Conservation (phyloP, 2,329 filamentous ascomycete species). For the Venturia aucupariae region DNA sequence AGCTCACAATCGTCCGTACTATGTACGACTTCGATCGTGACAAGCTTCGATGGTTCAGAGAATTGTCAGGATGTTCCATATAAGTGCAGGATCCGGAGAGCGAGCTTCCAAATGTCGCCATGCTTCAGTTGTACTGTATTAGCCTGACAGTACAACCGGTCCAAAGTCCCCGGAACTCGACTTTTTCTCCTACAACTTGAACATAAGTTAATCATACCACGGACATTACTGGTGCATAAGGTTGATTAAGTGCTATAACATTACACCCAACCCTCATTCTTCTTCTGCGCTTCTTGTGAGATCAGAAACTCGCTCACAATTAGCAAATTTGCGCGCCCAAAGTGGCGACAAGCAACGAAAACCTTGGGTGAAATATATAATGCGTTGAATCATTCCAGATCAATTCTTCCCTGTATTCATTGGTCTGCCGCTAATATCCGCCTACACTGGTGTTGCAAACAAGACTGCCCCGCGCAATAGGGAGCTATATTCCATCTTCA, state of each 20-base stretch:
- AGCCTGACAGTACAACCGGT: no score
- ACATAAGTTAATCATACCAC: no score
- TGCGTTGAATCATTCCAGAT: neutral
- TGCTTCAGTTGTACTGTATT: no score
- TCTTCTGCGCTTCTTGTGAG: neutral
- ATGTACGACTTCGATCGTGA: no score
- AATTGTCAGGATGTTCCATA: neutral
- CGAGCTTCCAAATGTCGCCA: neutral
- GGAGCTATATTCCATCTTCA: neutral
- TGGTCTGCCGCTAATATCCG: neutral
- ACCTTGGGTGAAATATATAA: neutral
- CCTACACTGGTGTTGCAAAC: neutral
- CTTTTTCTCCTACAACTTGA: neutral
- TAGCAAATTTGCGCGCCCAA: conserved; percentile 1
- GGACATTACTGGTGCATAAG: neutral
- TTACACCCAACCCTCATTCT: neutral
- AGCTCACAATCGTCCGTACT: neutral
- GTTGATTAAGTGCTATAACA: neutral
- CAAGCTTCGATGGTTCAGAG: no score
- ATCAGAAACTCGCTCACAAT: neutral
- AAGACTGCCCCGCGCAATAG: neutral
- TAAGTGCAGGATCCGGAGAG: neutral
- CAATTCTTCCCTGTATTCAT: neutral
- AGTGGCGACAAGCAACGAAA: neutral
- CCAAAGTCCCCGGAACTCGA: neutral